Conservation (phyloP, 2,329 filamentous ascomycete species). For the Annulohypoxylon truncatum region DNA sequence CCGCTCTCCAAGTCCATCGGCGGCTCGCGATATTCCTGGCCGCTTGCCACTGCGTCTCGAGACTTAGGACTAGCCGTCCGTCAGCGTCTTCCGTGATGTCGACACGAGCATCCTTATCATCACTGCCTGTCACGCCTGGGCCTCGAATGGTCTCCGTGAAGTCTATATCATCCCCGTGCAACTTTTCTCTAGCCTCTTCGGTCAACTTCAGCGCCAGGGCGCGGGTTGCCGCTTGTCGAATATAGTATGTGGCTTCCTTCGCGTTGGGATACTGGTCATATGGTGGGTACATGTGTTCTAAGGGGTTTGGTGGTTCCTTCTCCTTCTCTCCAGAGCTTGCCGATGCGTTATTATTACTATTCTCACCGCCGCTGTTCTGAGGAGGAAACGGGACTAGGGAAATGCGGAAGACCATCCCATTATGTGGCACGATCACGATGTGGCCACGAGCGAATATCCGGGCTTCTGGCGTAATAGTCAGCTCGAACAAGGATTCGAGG, state of each 20-base stretch:
- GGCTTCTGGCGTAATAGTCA: slow-evolving; percentile 59
- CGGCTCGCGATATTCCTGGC: slow-evolving; percentile 1
- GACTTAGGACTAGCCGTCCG: slow-evolving; percentile 53
- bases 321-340: slow-evolving; percentile 40
- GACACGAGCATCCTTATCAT: slow-evolving; percentile 38
- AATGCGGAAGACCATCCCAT: slow-evolving; percentile 40
- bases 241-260: slow-evolving; percentile 58
- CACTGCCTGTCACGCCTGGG: slow-evolving; percentile 36
- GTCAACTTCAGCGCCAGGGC: slow-evolving; percentile 41
- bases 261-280: slow-evolving; percentile 60
- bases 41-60: slow-evolving; percentile 38
- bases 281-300: slow-evolving; percentile 57
- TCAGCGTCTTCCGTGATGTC: slow-evolving; percentile 63
- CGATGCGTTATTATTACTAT: slow-evolving; percentile 4
- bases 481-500: slow-evolving; percentile 56
- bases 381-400: slow-evolving; percentile 49
- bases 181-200: slow-evolving; percentile 20
- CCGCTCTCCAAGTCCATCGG: slow-evolving; percentile 42
- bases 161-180: slow-evolving; percentile 41
- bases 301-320: slow-evolving; percentile 43
- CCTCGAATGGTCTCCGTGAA: slow-evolving; percentile 43
- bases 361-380: slow-evolving; percentile 1
- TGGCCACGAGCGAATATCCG: slow-evolving; percentile 40
- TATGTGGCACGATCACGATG: slow-evolving; percentile 32
- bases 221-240: slow-evolving; percentile 57